Evolutionary conservation across 441 rosid species (phyloP), one percentile per base, ranked within the genome.

Genomic region (Croton setiger): DNA sequence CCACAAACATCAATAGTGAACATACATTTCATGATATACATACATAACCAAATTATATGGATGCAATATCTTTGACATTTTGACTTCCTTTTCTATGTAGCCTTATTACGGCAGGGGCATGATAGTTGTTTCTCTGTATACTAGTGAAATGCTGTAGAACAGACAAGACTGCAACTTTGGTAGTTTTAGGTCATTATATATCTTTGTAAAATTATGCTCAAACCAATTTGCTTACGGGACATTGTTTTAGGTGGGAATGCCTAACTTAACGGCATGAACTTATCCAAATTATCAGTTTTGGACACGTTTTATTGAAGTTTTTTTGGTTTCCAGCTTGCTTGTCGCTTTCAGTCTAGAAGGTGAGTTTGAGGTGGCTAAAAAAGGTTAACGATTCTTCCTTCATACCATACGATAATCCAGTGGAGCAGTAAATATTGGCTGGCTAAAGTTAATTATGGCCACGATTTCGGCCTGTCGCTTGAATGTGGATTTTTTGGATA

Each of bases 261-360:
- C 43, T 33, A 5, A 9, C 15, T 7, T 59, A 36, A 2, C 20
- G 44, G 63, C 18, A 7, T 6, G 21, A 8, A 0, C 64, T 39
- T 60, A 60, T 60, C 64, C 31, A 39, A 27, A 27, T 27, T 27
- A 14, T 36, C 21, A 59, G 20, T 0, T 53, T 52, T 20, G 33
- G 49, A 3, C 51, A 21, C 65, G n/a, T 61, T 39, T 61, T 10
- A 61, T 10, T 18, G n/a, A 61, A 43, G 23, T 44, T 41, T 10
- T 6, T 27, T 27, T 27, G 4, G 15, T 9, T 20, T 7, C 31
- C 36, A 27, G 0, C 7, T 36, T 37, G 14, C 23, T 35, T 4
- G 64, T 61, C 65, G 18, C 36, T 18, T 62, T 43, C 51, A 21
- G 36, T 41, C 65, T 62, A 41, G 52, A 62, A 9, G 7, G 8